Conservation (phyloP, 768 basidiomycete genomes). For the Naganishia vishniacii region DNA sequence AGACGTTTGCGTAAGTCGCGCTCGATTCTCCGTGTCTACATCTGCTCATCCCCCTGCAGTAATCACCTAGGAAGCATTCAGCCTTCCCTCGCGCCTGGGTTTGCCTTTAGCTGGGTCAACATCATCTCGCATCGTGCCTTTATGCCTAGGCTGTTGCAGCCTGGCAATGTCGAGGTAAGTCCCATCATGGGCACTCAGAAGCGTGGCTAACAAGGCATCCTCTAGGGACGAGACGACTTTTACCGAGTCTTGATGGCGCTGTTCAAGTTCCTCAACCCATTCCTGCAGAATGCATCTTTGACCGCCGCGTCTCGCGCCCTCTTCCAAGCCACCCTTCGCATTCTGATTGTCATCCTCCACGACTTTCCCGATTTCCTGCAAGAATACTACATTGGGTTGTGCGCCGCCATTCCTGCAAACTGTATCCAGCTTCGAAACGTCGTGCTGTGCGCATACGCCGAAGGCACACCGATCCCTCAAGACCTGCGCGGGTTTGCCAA, state of each 20-base stretch:
- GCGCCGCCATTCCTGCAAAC: conserved; percentile 82
- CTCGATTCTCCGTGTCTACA: neutral
- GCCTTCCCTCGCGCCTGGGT: conserved; percentile 93
- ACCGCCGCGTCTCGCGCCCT: conserved; percentile 74
- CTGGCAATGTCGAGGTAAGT: conserved; percentile 73
- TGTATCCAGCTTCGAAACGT: conserved; percentile 96
- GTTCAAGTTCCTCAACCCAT: conserved; percentile 89
- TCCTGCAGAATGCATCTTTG: conserved; percentile 70
- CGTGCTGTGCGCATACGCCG: conserved; percentile 90
- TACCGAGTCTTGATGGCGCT: conserved; percentile 88
- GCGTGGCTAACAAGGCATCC: no score
- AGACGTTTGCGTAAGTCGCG: conserved; percentile 69
- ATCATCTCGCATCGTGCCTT: conserved; percentile 91
- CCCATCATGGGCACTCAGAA: no score
- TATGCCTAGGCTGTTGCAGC: conserved; percentile 85
- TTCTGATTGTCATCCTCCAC: conserved; percentile 90
- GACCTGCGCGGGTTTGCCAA: conserved; percentile 33
- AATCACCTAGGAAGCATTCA: conserved; percentile 94
- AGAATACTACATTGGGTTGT: conserved; percentile 92
- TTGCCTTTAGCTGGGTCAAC: conserved; percentile 97
- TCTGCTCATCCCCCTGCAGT: conserved; percentile 50
- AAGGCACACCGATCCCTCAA: conserved; percentile 61
- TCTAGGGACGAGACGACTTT: conserved; percentile 95
- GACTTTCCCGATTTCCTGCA: conserved; percentile 98
- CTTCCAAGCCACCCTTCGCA: conserved; percentile 80